These are phyloP conservation scores for Mycena venus DNA, from an alignment of 768 basidiomycete species.

Conservation along the genomic window DNA sequence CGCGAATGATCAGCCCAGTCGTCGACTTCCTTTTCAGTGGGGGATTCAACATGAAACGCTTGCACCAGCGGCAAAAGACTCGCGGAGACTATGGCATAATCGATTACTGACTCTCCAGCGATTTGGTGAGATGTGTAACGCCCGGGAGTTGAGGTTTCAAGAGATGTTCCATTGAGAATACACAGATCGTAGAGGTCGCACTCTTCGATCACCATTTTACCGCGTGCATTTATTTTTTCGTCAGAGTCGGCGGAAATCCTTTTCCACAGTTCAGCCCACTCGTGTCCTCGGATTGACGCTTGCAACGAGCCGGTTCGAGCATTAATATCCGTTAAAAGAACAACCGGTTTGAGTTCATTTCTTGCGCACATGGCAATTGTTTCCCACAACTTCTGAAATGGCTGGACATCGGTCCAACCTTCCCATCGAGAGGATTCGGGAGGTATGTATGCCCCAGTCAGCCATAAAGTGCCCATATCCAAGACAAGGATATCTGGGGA, in stretches of 20 bases:
- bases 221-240: not conserved
- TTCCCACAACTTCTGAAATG: conserved; percentile 5
- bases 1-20: not conserved
- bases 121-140: not conserved
- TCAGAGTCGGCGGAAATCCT: not conserved
- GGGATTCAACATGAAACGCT: not conserved
- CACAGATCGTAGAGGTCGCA: not conserved
- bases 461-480: not conserved
- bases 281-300: not conserved
- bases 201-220: not conserved
- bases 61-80: not conserved
- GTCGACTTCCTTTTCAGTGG: not conserved
- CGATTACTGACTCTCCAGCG: not conserved
- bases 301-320: not conserved
- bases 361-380: not conserved
- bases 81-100: not conserved
- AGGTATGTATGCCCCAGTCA: not conserved
- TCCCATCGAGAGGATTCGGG: conserved; percentile 1
- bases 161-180: not conserved
- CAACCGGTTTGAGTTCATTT: not conserved
- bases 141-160: not conserved
- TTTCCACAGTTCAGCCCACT: not conserved
- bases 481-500: not conserved
- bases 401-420: conserved; percentile 3
- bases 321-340: not conserved